Conservation (phyloP, 2,329 filamentous ascomycete species). For the Neofusicoccum umdonicola region DNA sequence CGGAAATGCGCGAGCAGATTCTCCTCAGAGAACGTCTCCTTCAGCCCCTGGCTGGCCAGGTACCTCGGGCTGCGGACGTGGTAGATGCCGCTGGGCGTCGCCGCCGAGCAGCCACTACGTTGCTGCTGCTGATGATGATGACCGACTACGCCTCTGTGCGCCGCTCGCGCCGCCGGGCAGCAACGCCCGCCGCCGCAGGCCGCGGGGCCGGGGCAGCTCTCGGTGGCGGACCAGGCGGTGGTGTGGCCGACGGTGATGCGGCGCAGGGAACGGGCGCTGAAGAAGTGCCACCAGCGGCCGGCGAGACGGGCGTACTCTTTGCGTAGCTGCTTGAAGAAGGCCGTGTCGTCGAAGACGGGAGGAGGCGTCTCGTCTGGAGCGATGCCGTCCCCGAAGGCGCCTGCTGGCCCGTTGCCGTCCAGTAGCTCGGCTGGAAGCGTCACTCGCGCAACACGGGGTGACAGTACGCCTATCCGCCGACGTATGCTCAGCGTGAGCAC, state of each 20-base stretch:
- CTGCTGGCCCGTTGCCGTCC: background rate
- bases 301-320: conserved; percentile 12
- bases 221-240: conserved; percentile 5
- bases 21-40: conserved; percentile 35
- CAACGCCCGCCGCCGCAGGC: background rate
- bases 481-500: conserved; percentile 9
- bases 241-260: conserved; percentile 15
- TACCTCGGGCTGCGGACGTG: conserved; percentile 23
- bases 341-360: conserved; percentile 1
- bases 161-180: background rate
- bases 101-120: background rate
- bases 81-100: background rate
- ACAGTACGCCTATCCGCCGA: background rate
- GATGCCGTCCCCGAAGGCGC: background rate
- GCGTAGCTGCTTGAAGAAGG: conserved; percentile 10
- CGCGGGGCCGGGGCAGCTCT: background rate
- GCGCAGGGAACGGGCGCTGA: conserved; percentile 13
- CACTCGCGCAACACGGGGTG: conserved; percentile 9
- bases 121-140: background rate
- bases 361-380: background rate
- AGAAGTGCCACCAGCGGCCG: conserved; percentile 13
- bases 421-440: conserved; percentile 4
- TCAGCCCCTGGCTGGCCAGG: conserved; percentile 29
- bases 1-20: conserved; percentile 32
- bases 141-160: background rate